phyloP scores from a whole-genome alignment of 495 filamentous ascomycete genomes.

The Trichoderma reesei region DNA sequence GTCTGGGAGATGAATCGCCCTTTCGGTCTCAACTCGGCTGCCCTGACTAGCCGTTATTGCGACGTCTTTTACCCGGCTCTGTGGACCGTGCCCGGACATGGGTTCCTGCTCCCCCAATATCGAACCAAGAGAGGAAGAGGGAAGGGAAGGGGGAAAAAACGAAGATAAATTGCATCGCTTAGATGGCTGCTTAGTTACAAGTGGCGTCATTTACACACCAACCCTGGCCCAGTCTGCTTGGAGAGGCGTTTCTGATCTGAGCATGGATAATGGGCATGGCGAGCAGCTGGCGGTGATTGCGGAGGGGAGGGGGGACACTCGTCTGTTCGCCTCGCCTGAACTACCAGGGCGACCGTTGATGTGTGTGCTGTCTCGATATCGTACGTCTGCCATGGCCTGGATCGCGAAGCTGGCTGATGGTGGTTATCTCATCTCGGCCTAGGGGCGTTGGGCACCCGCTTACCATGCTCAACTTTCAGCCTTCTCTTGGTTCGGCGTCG shows the following conservation, averaged over 20 bases:
- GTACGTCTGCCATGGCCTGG: not conserved
- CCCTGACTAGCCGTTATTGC: conserved; percentile 5
- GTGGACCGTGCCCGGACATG: not conserved
- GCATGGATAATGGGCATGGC: not conserved
- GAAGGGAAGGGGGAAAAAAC: not conserved
- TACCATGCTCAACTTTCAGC: conserved; percentile 3
- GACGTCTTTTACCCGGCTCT: not conserved
- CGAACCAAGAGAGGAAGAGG: not conserved
- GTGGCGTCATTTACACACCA: conserved; percentile 2
- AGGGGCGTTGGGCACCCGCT: not conserved
- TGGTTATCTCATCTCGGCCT: not conserved
- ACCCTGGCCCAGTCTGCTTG: not conserved
- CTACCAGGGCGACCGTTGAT: not conserved
- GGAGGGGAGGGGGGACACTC: not conserved
- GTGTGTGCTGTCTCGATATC: not conserved
- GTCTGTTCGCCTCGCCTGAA: not conserved
- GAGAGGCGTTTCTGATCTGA: conserved; percentile 4
- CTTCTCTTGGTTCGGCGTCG: not conserved
- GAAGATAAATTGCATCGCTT: conserved; percentile 7
- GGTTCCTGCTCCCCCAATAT: not conserved
- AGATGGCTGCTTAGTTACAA: not conserved
- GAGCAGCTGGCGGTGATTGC: not conserved
- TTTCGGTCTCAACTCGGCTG: conserved; percentile 8
- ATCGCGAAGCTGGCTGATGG: not conserved
- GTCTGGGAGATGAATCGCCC: not conserved